Evolutionary conservation across 2,329 filamentous ascomycete genomes (phyloP).

Genomic region (Alternaria ethzedia): DNA sequence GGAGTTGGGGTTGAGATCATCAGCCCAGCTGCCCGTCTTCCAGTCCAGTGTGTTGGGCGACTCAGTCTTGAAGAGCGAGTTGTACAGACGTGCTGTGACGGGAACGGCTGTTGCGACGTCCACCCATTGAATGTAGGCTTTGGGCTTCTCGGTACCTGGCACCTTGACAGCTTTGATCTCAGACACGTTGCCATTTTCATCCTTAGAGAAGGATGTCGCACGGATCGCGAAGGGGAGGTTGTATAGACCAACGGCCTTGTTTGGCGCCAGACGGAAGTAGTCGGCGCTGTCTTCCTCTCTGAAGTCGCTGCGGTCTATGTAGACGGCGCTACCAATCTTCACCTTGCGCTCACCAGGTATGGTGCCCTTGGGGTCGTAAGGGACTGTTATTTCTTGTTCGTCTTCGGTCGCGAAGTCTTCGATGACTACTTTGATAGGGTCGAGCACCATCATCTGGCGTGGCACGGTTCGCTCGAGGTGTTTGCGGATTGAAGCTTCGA

Average conservation of each 20-base stretch:
- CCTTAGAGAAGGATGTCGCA: conserved; percentile 71
- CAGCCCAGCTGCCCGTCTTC: conserved; percentile 78
- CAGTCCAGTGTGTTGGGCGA: conserved; percentile 74
- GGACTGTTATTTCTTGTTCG: conserved; percentile 71
- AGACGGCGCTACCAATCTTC: conserved; percentile 77
- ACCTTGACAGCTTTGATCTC: conserved; percentile 71
- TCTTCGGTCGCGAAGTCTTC: conserved; percentile 75
- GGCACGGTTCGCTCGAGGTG: conserved; percentile 90
- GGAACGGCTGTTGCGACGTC: conserved; percentile 68
- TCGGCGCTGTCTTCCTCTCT: conserved; percentile 73
- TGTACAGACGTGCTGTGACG: conserved; percentile 74
- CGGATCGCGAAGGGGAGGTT: conserved; percentile 74
- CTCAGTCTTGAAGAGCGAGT: conserved; percentile 83
- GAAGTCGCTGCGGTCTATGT: conserved; percentile 84
- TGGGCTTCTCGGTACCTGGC: conserved; percentile 72
- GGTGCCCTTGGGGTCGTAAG: conserved; percentile 76
- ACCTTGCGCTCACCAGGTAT: conserved; percentile 67
- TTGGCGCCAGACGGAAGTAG: conserved; percentile 79
- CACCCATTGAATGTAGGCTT: conserved; percentile 84
- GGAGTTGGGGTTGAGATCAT: conserved; percentile 83
- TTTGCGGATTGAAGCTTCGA: conserved; percentile 82
- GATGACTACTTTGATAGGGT: conserved; percentile 82
- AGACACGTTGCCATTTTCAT: conserved; percentile 68
- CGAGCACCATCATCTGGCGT: conserved; percentile 85
- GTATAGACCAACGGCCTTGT: conserved; percentile 75